Percentiles rank a stretch among this genome's conserved stretches.
Evolutionary conservation across 1,284 basidiomycete genomes (phyloP).

Genomic region (Schizopora paradoxa): DNA sequence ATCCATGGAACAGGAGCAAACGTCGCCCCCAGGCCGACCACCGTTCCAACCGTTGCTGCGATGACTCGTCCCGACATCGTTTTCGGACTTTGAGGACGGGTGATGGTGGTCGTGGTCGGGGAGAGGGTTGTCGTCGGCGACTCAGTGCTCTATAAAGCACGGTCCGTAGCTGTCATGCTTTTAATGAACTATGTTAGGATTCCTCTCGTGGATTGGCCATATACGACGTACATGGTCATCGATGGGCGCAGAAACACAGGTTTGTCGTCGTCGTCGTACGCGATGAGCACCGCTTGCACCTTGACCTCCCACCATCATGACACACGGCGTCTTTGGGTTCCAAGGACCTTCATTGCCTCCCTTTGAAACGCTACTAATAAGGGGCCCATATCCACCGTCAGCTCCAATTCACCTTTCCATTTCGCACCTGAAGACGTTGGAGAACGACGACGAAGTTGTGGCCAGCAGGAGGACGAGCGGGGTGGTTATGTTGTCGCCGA

Average conservation of each 20-base stretch:
- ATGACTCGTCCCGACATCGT: constrained; percentile 7
- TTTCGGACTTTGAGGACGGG: neutral
- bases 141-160: neutral
- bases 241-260: neutral
- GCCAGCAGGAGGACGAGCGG: too few relatives aligned
- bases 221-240: neutral
- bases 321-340: constrained; percentile 35
- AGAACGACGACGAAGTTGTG: constrained; percentile 28
- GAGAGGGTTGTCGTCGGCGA: neutral
- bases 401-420: constrained; percentile 54
- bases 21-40: constrained; percentile 39
- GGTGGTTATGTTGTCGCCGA: constrained; percentile 46
- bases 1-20: constrained; percentile 46
- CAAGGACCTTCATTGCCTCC: constrained; percentile 35
- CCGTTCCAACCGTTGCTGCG: constrained; percentile 28
- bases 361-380: constrained; percentile 45
- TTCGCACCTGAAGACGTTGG: constrained; percentile 33
- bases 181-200: neutral
- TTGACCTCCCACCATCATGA: constrained; percentile 25
- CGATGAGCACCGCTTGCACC: constrained; percentile 15
- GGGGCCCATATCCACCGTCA: constrained; percentile 48
- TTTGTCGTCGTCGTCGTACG: neutral
- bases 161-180: neutral
- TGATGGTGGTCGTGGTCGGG: neutral
- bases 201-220: neutral